Evolutionary conservation across 257 asterid genomes (phyloP).

Genomic region (Voacanga thouarsii): DNA sequence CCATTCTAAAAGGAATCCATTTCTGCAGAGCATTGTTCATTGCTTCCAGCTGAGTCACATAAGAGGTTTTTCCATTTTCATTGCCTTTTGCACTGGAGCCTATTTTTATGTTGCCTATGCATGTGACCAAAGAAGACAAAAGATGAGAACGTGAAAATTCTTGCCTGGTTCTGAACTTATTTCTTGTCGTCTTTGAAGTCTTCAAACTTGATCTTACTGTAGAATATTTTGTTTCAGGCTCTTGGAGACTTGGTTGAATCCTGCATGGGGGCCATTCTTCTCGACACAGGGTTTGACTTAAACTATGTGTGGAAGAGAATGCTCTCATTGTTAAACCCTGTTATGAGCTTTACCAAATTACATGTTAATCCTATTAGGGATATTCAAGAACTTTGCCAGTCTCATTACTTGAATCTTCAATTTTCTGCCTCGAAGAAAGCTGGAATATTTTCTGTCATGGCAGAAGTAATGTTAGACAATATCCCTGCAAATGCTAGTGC

Average conservation of each 20-base stretch:
- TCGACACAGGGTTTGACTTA: slow-evolving; percentile 81
- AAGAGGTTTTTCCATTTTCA: background rate
- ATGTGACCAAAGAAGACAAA: background rate
- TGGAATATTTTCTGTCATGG: slow-evolving; percentile 45
- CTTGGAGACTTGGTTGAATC: slow-evolving; percentile 98
- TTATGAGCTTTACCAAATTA: slow-evolving; percentile 55
- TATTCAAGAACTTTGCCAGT: slow-evolving; percentile 76
- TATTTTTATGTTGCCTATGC: background rate
- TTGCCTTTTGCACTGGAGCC: background rate
- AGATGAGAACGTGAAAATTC: background rate
- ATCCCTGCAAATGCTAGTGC: slow-evolving; percentile 40
- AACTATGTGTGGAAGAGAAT: slow-evolving; percentile 60
- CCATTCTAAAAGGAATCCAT: background rate
- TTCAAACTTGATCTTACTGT: slow-evolving; percentile 24
- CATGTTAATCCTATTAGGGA: slow-evolving; percentile 68
- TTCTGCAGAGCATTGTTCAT: background rate
- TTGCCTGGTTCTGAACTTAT: background rate
- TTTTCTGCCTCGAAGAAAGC: slow-evolving; percentile 43
- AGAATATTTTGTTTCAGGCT: slow-evolving; percentile 54
- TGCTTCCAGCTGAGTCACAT: background rate
- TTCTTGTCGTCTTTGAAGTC: slow-evolving; percentile 15
- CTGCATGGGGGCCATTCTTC: slow-evolving; percentile 79
- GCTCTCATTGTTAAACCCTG: slow-evolving; percentile 67
- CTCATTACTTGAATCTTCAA: slow-evolving; percentile 46
- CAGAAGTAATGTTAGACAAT: slow-evolving; percentile 42